These are phyloP conservation scores for Sordaria brevicollis DNA, from an alignment of 495 filamentous ascomycete genomes.

Conservation along the genomic window DNA sequence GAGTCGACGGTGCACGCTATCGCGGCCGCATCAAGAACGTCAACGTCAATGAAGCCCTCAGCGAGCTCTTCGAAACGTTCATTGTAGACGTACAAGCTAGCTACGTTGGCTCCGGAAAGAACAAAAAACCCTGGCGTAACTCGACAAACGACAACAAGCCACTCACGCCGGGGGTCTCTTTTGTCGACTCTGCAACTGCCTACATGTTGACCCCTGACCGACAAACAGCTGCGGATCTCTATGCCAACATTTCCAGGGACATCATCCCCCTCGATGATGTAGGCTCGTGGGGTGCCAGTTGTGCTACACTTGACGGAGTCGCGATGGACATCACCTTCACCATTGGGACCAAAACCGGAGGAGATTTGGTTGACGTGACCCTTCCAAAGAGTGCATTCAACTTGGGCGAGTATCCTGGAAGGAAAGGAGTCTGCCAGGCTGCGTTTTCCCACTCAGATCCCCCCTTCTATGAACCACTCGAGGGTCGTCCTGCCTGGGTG, in stretches of 20 bases:
- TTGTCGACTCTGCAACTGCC: conserved; percentile 15
- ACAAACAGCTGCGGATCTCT: conserved; percentile 11
- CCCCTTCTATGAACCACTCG: conserved; percentile 6
- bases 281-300: conserved; percentile 16
- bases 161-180: not conserved
- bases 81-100: conserved; percentile 7
- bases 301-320: conserved; percentile 4
- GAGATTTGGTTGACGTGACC: conserved; percentile 5
- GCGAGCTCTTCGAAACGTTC: conserved; percentile 1
- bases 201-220: conserved; percentile 14
- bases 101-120: not conserved
- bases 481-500: conserved; percentile 11
- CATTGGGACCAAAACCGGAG: conserved; percentile 6
- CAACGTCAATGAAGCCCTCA: conserved; percentile 5
- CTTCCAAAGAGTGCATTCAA: conserved; percentile 10
- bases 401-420: conserved; percentile 12
- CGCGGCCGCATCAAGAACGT: conserved; percentile 9
- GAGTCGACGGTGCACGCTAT: conserved; percentile 17
- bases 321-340: conserved; percentile 9
- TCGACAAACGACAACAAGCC: conserved; percentile 2
- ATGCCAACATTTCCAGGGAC: conserved; percentile 8
- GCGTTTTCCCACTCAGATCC: conserved; percentile 6
- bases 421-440: conserved; percentile 15
- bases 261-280: conserved; percentile 12
- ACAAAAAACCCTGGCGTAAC: not conserved